Conservation (phyloP, 257 asterid species). For the Nicotiana sylvestris region DNA sequence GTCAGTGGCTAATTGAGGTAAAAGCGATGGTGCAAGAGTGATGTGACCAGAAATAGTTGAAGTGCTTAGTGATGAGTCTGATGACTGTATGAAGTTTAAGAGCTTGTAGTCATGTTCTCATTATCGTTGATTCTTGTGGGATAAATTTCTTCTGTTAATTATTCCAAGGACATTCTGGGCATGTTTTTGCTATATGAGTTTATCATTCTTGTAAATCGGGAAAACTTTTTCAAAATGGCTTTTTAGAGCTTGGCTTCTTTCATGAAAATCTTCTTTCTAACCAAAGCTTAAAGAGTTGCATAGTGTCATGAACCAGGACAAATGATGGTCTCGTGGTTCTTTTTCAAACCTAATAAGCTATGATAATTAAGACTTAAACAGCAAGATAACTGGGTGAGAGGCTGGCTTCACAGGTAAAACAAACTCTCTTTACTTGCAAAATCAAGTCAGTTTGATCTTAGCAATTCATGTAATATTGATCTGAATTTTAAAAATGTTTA, state of each 20-base stretch:
- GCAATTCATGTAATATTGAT: not conserved
- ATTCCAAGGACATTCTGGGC: not conserved
- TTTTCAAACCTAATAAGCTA: slow-evolving; percentile 1
- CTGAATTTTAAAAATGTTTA: not conserved
- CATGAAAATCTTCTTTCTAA: not conserved
- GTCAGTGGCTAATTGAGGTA: slow-evolving; percentile 8
- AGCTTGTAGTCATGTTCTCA: slow-evolving; percentile 1
- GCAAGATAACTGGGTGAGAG: slow-evolving; percentile 1
- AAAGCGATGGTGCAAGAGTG: not conserved
- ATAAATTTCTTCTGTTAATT: not conserved
- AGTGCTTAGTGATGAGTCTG: not conserved
- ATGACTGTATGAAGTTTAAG: not conserved
- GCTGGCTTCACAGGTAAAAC: slow-evolving; percentile 2
- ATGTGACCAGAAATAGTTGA: slow-evolving; percentile 1
- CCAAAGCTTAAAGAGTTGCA: not conserved
- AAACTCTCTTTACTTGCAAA: not conserved
- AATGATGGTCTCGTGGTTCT: not conserved
- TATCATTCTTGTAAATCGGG: not conserved
- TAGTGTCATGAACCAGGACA: slow-evolving; percentile 6
- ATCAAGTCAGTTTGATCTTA: not conserved
- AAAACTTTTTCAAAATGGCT: not conserved
- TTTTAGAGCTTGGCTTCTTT: slow-evolving; percentile 3
- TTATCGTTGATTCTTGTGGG: not conserved
- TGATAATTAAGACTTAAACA: not conserved
- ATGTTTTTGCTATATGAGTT: not conserved